A percentile compares a stretch with the other conserved stretches of the same genome.
phyloP scores from a whole-genome alignment of 305 asterid species.

The Andrographis paniculata region DNA sequence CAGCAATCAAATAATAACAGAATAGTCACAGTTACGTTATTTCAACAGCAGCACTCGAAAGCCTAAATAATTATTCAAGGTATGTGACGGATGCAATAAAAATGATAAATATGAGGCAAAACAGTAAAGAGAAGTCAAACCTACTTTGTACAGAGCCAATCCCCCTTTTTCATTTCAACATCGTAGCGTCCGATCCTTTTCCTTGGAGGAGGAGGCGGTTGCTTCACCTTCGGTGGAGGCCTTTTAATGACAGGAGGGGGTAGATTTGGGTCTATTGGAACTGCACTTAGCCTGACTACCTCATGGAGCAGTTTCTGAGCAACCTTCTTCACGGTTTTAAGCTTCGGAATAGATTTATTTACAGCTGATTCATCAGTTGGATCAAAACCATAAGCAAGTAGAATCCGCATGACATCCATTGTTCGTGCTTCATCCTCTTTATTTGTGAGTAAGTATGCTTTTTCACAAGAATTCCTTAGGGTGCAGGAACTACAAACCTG shows the following conservation, averaged over 20 bases:
- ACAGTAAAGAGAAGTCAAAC: conserved; percentile 22
- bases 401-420: conserved; percentile 78
- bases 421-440: conserved; percentile 95
- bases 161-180: conserved; percentile 94
- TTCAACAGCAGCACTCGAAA: too few relatives aligned
- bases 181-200: conserved; percentile 80
- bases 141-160: conserved; percentile 93
- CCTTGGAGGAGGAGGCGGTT: conserved; percentile 86
- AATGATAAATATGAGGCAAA: not conserved
- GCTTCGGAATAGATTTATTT: conserved; percentile 57
- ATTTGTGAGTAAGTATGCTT: conserved; percentile 78
- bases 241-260: conserved; percentile 72
- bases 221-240: conserved; percentile 93
- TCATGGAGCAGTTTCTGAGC: conserved; percentile 76
- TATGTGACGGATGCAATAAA: not conserved
- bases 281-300: conserved; percentile 87
- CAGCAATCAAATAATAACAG: not conserved
- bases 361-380: conserved; percentile 54
- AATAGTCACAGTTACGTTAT: too few relatives aligned
- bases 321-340: conserved; percentile 64
- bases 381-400: conserved; percentile 79
- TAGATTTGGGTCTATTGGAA: conserved; percentile 91
- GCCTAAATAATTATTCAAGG: not conserved
- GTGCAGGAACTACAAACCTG: conserved; percentile 98
- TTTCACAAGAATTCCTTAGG: conserved; percentile 82